These are phyloP conservation scores for Lachancea cidri DNA, from an alignment of 805 yeast species.

Conservation along the genomic window DNA sequence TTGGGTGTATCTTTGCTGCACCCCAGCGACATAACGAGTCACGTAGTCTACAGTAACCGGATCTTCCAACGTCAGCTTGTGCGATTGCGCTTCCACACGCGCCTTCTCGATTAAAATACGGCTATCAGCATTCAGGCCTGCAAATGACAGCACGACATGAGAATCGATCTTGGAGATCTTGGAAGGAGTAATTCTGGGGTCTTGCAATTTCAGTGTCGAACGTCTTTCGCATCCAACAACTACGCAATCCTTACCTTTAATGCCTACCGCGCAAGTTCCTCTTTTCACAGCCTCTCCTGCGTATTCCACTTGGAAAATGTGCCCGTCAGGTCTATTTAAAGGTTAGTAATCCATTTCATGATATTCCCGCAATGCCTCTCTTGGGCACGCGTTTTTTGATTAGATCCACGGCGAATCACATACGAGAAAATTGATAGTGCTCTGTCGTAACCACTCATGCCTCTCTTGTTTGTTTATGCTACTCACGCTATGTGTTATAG, in stretches of 20 bases:
- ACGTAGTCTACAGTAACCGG: slow-evolving; percentile 87
- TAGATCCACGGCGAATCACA: slow-evolving; percentile 33
- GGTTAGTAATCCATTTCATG: slow-evolving; percentile 28
- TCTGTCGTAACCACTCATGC: slow-evolving; percentile 98
- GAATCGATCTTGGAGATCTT: slow-evolving; percentile 88
- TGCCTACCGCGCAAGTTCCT: slow-evolving; percentile 98
- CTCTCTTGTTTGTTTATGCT: slow-evolving; percentile 2
- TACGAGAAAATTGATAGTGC: slow-evolving; percentile 95
- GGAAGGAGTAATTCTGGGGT: slow-evolving; percentile 92
- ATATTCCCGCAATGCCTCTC: neutral
- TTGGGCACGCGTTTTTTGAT: neutral
- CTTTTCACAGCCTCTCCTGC: slow-evolving; percentile 97
- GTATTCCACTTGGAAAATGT: slow-evolving; percentile 97
- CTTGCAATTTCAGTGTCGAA: slow-evolving; percentile 91
- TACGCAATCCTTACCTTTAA: slow-evolving; percentile 82
- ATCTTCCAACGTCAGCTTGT: slow-evolving; percentile 89
- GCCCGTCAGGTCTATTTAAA: slow-evolving; percentile 83
- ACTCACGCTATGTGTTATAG: neutral
- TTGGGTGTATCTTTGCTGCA: slow-evolving; percentile 94
- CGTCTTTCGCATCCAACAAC: slow-evolving; percentile 96
- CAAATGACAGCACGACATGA: slow-evolving; percentile 89
- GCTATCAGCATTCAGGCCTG: slow-evolving; percentile 98
- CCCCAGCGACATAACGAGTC: slow-evolving; percentile 94
- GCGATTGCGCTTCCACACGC: slow-evolving; percentile 93
- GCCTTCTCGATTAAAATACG: slow-evolving; percentile 92